These are phyloP conservation scores for Cenchrus purpureus DNA, from an alignment of 176 grass and related monocot species.

Conservation along the genomic window DNA sequence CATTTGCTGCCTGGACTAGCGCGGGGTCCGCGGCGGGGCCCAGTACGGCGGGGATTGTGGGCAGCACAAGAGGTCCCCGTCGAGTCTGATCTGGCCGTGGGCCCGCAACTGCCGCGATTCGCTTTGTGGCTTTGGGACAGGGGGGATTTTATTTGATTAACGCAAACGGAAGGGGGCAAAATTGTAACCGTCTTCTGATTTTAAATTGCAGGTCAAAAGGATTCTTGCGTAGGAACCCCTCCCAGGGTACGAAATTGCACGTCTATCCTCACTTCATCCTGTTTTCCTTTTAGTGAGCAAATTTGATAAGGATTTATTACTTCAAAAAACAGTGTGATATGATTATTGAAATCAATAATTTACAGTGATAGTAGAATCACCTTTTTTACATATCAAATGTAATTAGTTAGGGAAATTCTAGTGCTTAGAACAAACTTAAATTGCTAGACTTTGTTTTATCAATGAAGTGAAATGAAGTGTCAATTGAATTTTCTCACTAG, in stretches of 20 bases:
- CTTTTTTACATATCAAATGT: neutral
- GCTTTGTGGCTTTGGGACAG: neutral
- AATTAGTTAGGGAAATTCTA: neutral
- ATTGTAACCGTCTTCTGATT: constrained; percentile 36
- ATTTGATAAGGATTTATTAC: neutral
- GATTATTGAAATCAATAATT: neutral
- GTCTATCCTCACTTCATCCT: too few relatives aligned
- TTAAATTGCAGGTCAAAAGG: constrained; percentile 2
- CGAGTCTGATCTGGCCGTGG: constrained; percentile 51
- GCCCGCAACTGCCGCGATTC: neutral
- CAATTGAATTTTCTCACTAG: too few relatives aligned
- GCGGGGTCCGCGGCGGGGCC: neutral
- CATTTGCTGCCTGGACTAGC: neutral
- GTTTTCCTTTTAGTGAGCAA: neutral
- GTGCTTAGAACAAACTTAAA: neutral
- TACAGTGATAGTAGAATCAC: neutral
- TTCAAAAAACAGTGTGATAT: neutral
- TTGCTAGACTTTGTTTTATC: too few relatives aligned
- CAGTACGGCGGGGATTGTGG: neutral
- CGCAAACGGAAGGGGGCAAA: constrained; percentile 12
- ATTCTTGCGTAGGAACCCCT: constrained; percentile 3
- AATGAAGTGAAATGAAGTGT: too few relatives aligned
- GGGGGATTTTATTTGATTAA: neutral
- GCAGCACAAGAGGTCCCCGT: constrained; percentile 23
- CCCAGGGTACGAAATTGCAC: neutral